These are phyloP conservation scores for Neckera pumila DNA, from an alignment of 225 moss, liverwort and hornwort species.

Conservation along the genomic window DNA sequence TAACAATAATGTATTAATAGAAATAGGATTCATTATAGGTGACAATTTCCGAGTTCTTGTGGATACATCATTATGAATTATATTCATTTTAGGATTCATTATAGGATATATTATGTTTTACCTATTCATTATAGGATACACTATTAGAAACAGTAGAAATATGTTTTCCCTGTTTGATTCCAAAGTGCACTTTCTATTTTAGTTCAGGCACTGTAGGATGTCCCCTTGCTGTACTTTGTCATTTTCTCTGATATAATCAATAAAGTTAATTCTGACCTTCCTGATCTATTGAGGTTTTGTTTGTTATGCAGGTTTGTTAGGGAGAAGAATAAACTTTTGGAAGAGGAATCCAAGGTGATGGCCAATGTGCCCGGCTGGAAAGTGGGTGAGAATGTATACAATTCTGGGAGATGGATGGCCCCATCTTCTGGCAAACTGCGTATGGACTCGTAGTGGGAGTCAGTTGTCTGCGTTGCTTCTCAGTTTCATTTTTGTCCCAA, in stretches of 20 bases:
- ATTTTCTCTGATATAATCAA: neutral
- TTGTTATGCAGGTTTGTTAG: conserved; percentile 54
- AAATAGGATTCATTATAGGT: neutral
- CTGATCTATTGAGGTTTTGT: neutral
- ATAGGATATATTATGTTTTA: neutral
- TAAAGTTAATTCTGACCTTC: neutral
- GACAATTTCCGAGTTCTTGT: too few species aligned
- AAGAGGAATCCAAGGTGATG: conserved; percentile 85
- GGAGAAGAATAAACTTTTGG: conserved; percentile 52
- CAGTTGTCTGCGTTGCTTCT: neutral
- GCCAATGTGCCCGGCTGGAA: conserved; percentile 88
- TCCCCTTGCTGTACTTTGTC: neutral
- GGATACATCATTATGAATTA: too few species aligned
- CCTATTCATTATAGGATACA: neutral
- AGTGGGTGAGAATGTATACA: conserved; percentile 85
- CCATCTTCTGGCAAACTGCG: conserved; percentile 84
- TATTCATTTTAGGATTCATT: too few species aligned
- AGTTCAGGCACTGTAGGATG: neutral
- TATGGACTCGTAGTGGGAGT: conserved; percentile 16
- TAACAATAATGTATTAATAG: neutral
- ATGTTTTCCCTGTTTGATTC: neutral
- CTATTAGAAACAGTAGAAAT: neutral
- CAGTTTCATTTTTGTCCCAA: conserved; percentile 20
- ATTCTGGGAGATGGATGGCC: conserved; percentile 87
- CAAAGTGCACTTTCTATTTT: neutral